These are phyloP conservation scores for Pseudocercospora fijiensis DNA, from an alignment of 2,329 filamentous ascomycete genomes.

Conservation along the genomic window DNA sequence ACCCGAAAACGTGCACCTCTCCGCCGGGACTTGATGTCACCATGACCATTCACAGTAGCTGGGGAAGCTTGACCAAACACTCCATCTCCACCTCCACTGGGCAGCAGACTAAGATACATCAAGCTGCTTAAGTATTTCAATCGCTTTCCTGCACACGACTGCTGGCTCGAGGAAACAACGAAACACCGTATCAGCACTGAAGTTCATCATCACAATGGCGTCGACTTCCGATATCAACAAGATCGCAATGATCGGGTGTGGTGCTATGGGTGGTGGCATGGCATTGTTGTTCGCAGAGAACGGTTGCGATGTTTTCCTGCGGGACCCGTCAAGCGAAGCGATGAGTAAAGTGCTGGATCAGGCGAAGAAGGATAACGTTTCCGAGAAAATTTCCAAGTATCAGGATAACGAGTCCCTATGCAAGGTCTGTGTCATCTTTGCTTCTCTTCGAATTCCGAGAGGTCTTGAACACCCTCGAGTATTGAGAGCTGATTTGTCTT, in stretches of 20 bases:
- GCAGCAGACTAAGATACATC: too few species aligned
- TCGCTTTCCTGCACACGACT: not conserved
- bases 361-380: slow-evolving; percentile 44
- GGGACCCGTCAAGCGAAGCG: slow-evolving; percentile 53
- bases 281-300: slow-evolving; percentile 59
- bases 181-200: not conserved
- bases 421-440: slow-evolving; percentile 41
- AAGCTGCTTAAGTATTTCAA: not conserved
- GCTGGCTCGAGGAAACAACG: not conserved
- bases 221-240: slow-evolving; percentile 34
- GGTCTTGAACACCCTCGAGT: not conserved
- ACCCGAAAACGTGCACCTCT: not conserved
- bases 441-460: too few species aligned
- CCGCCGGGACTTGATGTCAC: slow-evolving; percentile 18
- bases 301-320: slow-evolving; percentile 55
- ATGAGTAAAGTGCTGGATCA: slow-evolving; percentile 48
- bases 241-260: slow-evolving; percentile 59
- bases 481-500: not conserved
- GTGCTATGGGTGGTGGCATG: slow-evolving; percentile 62
- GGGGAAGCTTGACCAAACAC: slow-evolving; percentile 14
- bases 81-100: not conserved
- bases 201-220: not conserved
- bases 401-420: slow-evolving; percentile 54
- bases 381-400: slow-evolving; percentile 42
- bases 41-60: slow-evolving; percentile 9